Conservation (phyloP, 106 monocot species). For the Xerophyta viscosa region DNA sequence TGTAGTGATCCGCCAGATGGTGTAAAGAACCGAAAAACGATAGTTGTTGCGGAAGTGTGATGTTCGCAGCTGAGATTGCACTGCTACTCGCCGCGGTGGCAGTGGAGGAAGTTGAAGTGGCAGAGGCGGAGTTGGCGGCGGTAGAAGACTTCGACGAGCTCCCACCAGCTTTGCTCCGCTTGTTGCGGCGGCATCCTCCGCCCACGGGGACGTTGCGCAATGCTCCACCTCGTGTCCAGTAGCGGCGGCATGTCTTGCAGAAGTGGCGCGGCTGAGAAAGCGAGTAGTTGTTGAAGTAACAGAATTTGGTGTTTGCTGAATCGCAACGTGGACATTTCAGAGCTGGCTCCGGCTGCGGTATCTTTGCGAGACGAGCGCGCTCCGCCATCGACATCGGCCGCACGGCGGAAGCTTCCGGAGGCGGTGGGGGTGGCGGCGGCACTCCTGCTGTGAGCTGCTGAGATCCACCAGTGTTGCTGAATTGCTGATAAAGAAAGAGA, state of each 20-base stretch:
- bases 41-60: slow-evolving; percentile 9
- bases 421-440: too few species aligned
- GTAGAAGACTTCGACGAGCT: slow-evolving; percentile 23
- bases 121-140: neutral
- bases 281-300: slow-evolving; percentile 61
- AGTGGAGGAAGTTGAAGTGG: slow-evolving; percentile 11
- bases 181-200: slow-evolving; percentile 46
- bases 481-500: neutral
- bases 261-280: slow-evolving; percentile 48
- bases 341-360: slow-evolving; percentile 46
- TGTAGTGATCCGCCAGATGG: slow-evolving; percentile 13
- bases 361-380: slow-evolving; percentile 38
- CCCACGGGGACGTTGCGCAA: slow-evolving; percentile 52
- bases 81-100: neutral
- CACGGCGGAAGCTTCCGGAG: too few species aligned
- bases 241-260: slow-evolving; percentile 58
- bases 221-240: slow-evolving; percentile 52
- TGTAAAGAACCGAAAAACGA: slow-evolving; percentile 50
- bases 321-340: slow-evolving; percentile 50
- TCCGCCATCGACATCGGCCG: slow-evolving; percentile 40
- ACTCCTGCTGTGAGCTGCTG: too few species aligned
- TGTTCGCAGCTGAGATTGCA: slow-evolving; percentile 1
- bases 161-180: slow-evolving; percentile 27
- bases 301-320: slow-evolving; percentile 56
- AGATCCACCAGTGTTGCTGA: too few species aligned